Evolutionary conservation across 768 basidiomycete species (phyloP), one percentile per base, ranked within the genome.

Genomic region (Lanmaoa pseudosensibilis): DNA sequence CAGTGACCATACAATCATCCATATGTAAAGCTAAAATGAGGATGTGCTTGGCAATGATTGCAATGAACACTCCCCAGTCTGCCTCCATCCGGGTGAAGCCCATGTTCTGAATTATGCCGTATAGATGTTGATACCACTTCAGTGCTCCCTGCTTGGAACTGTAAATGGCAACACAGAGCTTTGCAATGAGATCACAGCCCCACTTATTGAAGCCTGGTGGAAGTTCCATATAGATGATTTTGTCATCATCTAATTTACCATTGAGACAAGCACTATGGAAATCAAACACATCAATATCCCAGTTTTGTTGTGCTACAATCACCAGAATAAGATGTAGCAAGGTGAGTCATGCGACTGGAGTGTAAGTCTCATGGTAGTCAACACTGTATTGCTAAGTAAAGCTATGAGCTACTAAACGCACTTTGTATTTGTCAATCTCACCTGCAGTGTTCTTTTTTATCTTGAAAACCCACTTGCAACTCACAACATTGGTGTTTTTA

Each of bases 401-500:
- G 6, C 40, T 12, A 3, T 2, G 3, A 13, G 19, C 19, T 6
- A 41, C 19, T 2, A 41, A 12, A 2, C 6, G 12, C 2, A 6
- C 21, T 7, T 41, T 41, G 40, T 41, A 41, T 12, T 41, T 41
- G 5, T 21, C 12, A 1, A 21, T 41, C 2, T 41, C 19, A 2
- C 40, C 40, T 0, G 12, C 12, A 0, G 12, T 5, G 19, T 21
- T 41, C 40, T 41, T 41, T 13, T 41, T 41, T 11, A 41, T 41
- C 5, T 41, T 41, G 13, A 13, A 41, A 19, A 41, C 19, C 40
- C 40, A 41, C 21, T 41, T 41, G 16, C 62, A 66, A 1, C 69
- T 63, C 12, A 81, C 63, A 16, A 74, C 40, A 16, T 74, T 76
- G 9, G 50, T 46, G 2, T 62, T 68, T 1, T 52, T 37, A 0